Base-by-base conservation (phyloP, 495 filamentous ascomycete species). In the Hypoxylon rickii region DNA sequence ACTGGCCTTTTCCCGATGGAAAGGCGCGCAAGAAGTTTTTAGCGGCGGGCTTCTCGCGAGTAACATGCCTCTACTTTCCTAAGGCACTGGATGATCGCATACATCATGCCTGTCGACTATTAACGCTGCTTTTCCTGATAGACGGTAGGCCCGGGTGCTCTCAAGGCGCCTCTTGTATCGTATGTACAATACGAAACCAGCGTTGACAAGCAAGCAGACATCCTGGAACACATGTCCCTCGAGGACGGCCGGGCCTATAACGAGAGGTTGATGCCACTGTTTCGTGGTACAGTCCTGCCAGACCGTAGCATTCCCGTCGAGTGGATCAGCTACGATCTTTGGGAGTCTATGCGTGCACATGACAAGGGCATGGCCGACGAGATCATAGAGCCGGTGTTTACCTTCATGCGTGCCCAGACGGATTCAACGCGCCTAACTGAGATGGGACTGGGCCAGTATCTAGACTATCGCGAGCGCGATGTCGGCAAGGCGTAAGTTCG, bases 221-320 rank as follows among this genome's bases (percentile, higher is more conserved):
- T 70, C 20, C 61, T 73, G 11, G 74, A 78, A 33, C 29, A 71
- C 26, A 73, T 75, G 68, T 72, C 72, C 12, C 48, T 78, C 3
- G 47, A 67, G 2, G 73, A 76, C 4, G 75, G 75, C 0, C 11
- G 34, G 3, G 55, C 40, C 1, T 68, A 69, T 16, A 73, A 77
- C 47, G 50, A 71, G 33, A 66, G 44, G 6, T 46, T 78, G 0
- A 78, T 76, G 42, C 55, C 61, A 0, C 55, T 76, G 6, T 55
- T 51, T 8, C 37, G 46, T 0, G 73, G 75, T 13, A 5, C 63
- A n/a, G 48, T 55, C 3, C 50, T 55, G 1, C 73, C 72, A 1
- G 62, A 74, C 43, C 67, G 69, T 2, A 61, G n/a, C 16, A 22
- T 67, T 7, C 69, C 75, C 1, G 69, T 55, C 2, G 67, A 76